These are phyloP conservation scores for Phytophthora agathidicida DNA, from an alignment of 352 stramenopile genomes.

Conservation along the genomic window DNA sequence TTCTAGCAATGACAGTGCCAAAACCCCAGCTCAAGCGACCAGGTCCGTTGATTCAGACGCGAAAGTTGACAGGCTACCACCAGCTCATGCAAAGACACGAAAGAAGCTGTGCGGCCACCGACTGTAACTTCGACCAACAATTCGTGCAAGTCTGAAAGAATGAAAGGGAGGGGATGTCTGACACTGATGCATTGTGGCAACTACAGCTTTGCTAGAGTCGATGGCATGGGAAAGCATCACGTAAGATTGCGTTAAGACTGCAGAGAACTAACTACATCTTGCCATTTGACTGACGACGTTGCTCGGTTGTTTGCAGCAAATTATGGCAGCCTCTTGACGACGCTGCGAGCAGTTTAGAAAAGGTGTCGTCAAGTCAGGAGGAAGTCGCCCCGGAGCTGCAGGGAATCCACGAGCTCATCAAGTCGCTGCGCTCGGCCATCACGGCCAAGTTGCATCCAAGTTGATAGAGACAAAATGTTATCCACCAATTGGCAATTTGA, in stretches of 20 bases:
- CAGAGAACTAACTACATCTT: too few species aligned
- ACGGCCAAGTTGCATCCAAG: conserved; percentile 6
- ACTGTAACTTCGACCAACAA: not conserved
- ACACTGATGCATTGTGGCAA: not conserved
- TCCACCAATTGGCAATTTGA: too few species aligned
- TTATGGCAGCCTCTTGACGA: too few species aligned
- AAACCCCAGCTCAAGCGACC: too few species aligned
- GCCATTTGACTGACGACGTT: too few species aligned
- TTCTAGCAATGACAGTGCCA: too few species aligned
- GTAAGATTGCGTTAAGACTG: conserved; percentile 22
- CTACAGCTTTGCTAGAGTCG: not conserved
- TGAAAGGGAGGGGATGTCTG: not conserved
- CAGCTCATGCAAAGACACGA: too few species aligned
- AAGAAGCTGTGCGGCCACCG: conserved; percentile 3
- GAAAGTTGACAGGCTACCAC: too few species aligned
- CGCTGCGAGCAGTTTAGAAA: too few species aligned
- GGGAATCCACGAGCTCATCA: conserved; percentile 50
- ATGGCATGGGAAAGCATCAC: conserved; percentile 31
- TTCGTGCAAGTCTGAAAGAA: not conserved
- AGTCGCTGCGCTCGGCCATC: conserved; percentile 33
- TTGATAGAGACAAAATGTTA: not conserved
- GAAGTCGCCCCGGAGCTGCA: conserved; percentile 46
- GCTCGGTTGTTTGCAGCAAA: too few species aligned
- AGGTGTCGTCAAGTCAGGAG: too few species aligned
- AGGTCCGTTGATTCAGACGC: too few species aligned